Conservation (phyloP, 2,329 filamentous ascomycete species). For the Macrophomina pseudophaseolina region DNA sequence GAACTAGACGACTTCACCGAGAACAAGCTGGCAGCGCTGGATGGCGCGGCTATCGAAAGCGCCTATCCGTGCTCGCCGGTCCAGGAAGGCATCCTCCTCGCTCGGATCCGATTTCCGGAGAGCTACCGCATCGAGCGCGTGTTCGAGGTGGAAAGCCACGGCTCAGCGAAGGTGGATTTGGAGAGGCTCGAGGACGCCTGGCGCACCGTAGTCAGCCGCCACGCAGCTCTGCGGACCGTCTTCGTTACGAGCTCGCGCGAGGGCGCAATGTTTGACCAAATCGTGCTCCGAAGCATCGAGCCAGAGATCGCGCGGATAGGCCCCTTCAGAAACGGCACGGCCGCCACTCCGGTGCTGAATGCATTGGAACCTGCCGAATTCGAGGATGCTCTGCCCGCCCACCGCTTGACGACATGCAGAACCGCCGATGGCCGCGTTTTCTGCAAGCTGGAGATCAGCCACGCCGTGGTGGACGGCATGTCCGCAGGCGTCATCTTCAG, state of each 20-base stretch:
- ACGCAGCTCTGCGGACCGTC: conserved; percentile 40
- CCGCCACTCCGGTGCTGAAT: background rate
- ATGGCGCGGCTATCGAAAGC: background rate
- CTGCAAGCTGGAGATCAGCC: conserved; percentile 44
- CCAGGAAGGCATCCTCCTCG: background rate
- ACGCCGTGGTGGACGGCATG: conserved; percentile 42
- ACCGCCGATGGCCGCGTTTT: conserved; percentile 37
- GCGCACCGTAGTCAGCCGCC: conserved; percentile 40
- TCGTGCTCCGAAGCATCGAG: conserved; percentile 38
- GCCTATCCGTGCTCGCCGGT: background rate
- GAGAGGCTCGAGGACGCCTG: conserved; percentile 35
- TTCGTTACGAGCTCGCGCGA: conserved; percentile 43
- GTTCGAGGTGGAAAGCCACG: background rate
- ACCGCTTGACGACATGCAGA: conserved; percentile 39
- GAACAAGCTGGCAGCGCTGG: background rate
- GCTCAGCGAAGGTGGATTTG: conserved; percentile 38
- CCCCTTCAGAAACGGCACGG: background rate
- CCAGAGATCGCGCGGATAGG: conserved; percentile 30
- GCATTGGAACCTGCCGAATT: conserved; percentile 35
- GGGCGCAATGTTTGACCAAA: conserved; percentile 43
- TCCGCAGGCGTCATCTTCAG: conserved; percentile 38
- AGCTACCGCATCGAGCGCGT: conserved; percentile 1
- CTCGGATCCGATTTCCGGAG: background rate
- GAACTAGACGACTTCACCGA: conserved; percentile 1
- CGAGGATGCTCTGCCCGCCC: conserved; percentile 39